phyloP scores from a whole-genome alignment of 164 flowering plant genomes.

The Berberis thunbergii region DNA sequence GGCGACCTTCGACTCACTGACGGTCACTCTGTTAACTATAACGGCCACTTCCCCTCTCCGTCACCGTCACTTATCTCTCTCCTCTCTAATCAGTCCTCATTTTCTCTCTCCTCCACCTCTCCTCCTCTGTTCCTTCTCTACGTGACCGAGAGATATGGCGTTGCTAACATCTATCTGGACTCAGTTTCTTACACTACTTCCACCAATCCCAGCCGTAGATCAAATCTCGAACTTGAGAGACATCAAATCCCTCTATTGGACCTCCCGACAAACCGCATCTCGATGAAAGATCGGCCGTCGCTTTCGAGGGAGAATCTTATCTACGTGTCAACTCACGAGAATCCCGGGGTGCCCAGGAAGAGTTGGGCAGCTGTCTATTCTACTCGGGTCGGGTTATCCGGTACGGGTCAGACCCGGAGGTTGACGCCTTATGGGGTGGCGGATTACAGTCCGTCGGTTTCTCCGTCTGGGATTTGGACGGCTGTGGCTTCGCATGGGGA shows the following conservation, averaged over 20 bases:
- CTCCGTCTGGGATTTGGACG: constrained; percentile 72
- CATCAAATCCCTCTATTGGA: constrained; percentile 34
- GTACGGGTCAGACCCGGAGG: constrained; percentile 47
- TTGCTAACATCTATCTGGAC: constrained; percentile 42
- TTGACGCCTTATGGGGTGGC: constrained; percentile 62
- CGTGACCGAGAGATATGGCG: constrained; percentile 66
- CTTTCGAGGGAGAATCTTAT: constrained; percentile 37
- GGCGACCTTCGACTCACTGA: constrained; percentile 57
- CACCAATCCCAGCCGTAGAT: constrained; percentile 19
- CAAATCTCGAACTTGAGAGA: constrained; percentile 22
- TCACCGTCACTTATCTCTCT: constrained; percentile 12
- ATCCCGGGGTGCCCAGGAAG: constrained; percentile 42
- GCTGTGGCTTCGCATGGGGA: constrained; percentile 82
- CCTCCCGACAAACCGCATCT: constrained; percentile 11
- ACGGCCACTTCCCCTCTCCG: constrained; percentile 57
- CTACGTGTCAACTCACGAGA: constrained; percentile 77
- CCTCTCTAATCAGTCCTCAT: constrained; percentile 14
- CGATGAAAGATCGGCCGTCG: constrained; percentile 72
- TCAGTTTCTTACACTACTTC: constrained; percentile 4
- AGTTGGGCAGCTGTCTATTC: constrained; percentile 91
- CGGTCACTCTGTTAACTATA: constrained; percentile 59
- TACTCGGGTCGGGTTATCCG: constrained; percentile 24
- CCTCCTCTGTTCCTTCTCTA: constrained; percentile 25
- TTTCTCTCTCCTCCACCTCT: constrained; percentile 6
- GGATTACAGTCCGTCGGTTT: constrained; percentile 81